Evolutionary conservation across 176 grass and related monocot genomes (phyloP), one percentile per base, ranked within the genome.

Genomic region (Bromus sterilis): DNA sequence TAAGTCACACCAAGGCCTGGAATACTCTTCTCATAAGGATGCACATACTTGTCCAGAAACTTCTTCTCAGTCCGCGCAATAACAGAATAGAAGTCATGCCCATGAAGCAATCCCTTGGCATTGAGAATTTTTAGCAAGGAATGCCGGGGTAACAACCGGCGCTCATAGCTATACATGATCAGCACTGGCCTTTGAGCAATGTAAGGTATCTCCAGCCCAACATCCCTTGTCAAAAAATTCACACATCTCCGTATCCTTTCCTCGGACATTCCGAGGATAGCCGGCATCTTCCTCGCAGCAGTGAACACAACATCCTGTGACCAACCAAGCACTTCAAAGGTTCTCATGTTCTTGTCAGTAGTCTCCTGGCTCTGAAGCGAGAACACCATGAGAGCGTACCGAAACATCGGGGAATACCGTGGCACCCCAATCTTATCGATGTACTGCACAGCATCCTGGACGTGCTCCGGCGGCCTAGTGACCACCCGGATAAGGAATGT

Each of bases 31-130:
- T 85, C 31, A 26, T 80, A 59, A 7, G 79, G 79, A 65, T 83
- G 70, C 74, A 83, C 29, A 32, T 80, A 87, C 44, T 75, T 83
- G 23, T 86, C 35, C 7, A 83, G 43, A 81, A 91, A 90, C 35
- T 90, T 83, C 58, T 87, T 41, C 30, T 91, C 89, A 0, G 41
- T 35, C 9, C 80, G 12, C 25, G 0, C 6, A 0, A 34, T 5
- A 14, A 41, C 1, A 34, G 40, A 4, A 59, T 56, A 84, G 74
- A 74, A 91, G 76, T 73, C 78, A 21, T 15, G n/a, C 12, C 43
- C 72, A 23, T 71, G 41, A 31, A 49, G 21, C 60, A 91, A 83
- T 21, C 49, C 20, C 15, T 39, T 59, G 2, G 32, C 43, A 23
- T 64, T 67, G 49, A 87, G 80, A 53, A 79, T 34, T 37, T 75